Conservation (phyloP, 1,284 basidiomycete genomes). For the Heterobasidion occidentale region DNA sequence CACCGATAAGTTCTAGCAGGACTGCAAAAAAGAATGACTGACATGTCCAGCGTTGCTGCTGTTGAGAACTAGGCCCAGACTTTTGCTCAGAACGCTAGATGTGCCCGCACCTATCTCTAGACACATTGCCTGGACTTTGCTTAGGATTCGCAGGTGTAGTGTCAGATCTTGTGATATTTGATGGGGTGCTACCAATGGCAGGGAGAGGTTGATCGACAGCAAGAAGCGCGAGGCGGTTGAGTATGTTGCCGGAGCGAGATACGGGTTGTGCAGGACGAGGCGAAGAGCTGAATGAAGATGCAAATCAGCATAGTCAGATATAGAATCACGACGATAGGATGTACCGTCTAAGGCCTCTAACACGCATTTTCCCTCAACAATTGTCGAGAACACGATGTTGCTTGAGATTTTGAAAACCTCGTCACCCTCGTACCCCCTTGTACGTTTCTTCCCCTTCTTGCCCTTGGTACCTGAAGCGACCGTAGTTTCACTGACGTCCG, state of each 20-base stretch:
- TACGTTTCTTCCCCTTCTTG: slow-evolving; percentile 49
- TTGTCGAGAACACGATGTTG: slow-evolving; percentile 38
- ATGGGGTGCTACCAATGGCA: slow-evolving; percentile 49
- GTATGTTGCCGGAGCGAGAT: slow-evolving; percentile 42
- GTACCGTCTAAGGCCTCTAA: slow-evolving; percentile 59
- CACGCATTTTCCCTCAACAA: slow-evolving; percentile 45
- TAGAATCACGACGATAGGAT: not conserved
- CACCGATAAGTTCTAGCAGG: too few species aligned
- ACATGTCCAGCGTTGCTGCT: not conserved
- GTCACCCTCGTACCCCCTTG: slow-evolving; percentile 77
- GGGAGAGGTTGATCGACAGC: slow-evolving; percentile 44
- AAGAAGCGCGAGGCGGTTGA: slow-evolving; percentile 54
- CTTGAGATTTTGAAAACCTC: slow-evolving; percentile 59
- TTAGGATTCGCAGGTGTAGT: slow-evolving; percentile 36
- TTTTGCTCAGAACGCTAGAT: slow-evolving; percentile 49
- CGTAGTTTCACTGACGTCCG: slow-evolving; percentile 20
- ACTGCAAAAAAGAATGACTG: not conserved
- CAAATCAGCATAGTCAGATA: not conserved
- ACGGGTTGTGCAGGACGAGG: slow-evolving; percentile 37
- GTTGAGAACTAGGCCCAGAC: slow-evolving; percentile 42
- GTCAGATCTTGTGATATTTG: slow-evolving; percentile 45
- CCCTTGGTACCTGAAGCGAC: slow-evolving; percentile 5
- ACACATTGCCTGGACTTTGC: slow-evolving; percentile 38
- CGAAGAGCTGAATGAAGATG: slow-evolving; percentile 34
- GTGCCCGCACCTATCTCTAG: slow-evolving; percentile 45